A percentile compares a stretch with the other conserved stretches of the same genome.
These are phyloP conservation scores for Fusarium nodosum DNA, from an alignment of 2,329 filamentous ascomycete species.

Conservation along the genomic window DNA sequence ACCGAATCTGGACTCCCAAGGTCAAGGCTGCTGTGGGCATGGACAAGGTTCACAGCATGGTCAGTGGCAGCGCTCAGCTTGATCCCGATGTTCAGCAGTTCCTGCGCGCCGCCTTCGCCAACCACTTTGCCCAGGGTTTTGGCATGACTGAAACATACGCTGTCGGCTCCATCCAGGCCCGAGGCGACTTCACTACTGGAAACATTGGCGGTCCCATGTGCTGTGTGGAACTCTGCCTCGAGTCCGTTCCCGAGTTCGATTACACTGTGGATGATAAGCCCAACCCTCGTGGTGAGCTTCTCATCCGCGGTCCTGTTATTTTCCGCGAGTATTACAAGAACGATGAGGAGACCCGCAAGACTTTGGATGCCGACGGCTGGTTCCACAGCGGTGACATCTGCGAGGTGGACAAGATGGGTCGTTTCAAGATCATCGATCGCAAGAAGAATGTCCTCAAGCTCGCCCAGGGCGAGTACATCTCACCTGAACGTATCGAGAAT, in stretches of 20 bases:
- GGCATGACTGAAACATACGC: conserved; percentile 96
- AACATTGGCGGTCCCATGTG: conserved; percentile 83
- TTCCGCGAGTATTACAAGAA: conserved; percentile 94
- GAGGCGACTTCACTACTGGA: conserved; percentile 79
- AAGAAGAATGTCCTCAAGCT: conserved; percentile 99
- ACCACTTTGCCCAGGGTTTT: conserved; percentile 87
- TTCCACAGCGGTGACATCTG: conserved; percentile 97
- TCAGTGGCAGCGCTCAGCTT: conserved; percentile 90
- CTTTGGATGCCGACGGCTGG: conserved; percentile 90
- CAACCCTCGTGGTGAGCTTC: conserved; percentile 88
- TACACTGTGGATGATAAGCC: conserved; percentile 91
- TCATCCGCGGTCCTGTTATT: conserved; percentile 82
- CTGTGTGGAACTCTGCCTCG: conserved; percentile 80
- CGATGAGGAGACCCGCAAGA: conserved; percentile 85
- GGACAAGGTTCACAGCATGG: conserved; percentile 77
- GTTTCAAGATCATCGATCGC: conserved; percentile 93
- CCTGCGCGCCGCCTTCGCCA: conserved; percentile 84
- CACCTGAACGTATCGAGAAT: conserved; percentile 96
- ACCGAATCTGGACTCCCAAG: conserved; percentile 92
- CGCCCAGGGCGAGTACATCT: conserved; percentile 97
- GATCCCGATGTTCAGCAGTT: conserved; percentile 91
- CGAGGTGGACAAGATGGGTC: conserved; percentile 84
- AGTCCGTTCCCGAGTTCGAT: conserved; percentile 93
- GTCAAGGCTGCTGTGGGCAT: conserved; percentile 86
- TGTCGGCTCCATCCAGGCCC: conserved; percentile 76